These are phyloP conservation scores for Exophiala calicioides DNA, from an alignment of 2,329 filamentous ascomycete genomes.

Conservation along the genomic window DNA sequence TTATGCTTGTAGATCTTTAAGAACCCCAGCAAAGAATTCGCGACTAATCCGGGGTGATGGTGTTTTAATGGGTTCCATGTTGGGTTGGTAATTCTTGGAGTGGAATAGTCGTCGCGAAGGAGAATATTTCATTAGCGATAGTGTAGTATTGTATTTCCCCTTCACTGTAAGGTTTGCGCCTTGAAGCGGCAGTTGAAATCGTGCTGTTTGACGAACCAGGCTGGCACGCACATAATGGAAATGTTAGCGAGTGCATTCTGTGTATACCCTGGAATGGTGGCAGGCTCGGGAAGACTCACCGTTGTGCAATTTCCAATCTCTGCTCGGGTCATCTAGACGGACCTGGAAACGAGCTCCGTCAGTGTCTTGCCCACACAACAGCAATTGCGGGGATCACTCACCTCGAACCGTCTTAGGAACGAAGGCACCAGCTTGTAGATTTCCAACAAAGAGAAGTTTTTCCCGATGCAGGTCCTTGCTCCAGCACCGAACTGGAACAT, in stretches of 20 bases:
- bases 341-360: slow-evolving; percentile 43
- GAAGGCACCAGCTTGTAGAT: slow-evolving; percentile 35
- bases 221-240: no score
- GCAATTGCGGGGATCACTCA: slow-evolving; percentile 7
- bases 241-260: no score
- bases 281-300: slow-evolving; percentile 13
- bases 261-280: no score
- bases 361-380: slow-evolving; percentile 8
- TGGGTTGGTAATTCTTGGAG: no score
- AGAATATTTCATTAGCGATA: no score
- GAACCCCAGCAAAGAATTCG: no score
- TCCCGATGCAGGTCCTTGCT: slow-evolving; percentile 45
- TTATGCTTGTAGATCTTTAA: no score
- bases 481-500: slow-evolving; percentile 52
- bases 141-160: no score
- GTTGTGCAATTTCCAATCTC: slow-evolving; percentile 32
- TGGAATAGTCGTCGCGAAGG: not conserved
- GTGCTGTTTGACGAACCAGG: slow-evolving; percentile 53
- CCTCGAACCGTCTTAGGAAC: slow-evolving; percentile 30
- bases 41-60: no score
- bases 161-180: slow-evolving; percentile 15
- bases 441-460: slow-evolving; percentile 35
- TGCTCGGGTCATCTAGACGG: slow-evolving; percentile 24
- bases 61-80: no score
- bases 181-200: slow-evolving; percentile 36